Evolutionary conservation across 768 basidiomycete species (phyloP).

Genomic region (Gymnopilus junonius): DNA sequence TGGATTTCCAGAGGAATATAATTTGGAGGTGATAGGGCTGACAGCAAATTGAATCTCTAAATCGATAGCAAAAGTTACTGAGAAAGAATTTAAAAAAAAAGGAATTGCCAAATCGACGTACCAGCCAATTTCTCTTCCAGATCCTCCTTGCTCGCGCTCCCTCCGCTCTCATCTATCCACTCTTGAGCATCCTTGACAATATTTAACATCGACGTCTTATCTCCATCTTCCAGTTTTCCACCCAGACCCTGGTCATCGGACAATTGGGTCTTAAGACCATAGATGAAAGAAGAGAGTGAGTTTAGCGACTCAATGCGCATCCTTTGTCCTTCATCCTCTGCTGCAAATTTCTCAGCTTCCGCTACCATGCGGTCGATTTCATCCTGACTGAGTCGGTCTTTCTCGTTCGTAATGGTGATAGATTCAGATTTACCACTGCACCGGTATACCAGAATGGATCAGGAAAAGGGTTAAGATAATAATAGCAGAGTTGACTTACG

Average conservation of each 20-base stretch:
- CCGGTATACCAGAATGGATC: slow-evolving; percentile 2
- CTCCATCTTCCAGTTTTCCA: slow-evolving; percentile 80
- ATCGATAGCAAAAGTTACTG: neutral
- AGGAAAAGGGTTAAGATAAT: neutral
- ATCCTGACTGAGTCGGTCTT: slow-evolving; percentile 86
- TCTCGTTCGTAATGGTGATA: slow-evolving; percentile 96
- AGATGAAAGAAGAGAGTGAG: slow-evolving; percentile 80
- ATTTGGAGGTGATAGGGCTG: slow-evolving; percentile 85
- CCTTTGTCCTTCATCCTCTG: slow-evolving; percentile 78
- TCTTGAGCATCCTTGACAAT: slow-evolving; percentile 88
- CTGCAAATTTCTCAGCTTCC: slow-evolving; percentile 90
- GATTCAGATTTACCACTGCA: slow-evolving; percentile 82
- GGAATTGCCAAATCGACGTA: neutral
- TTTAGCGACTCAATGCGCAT: slow-evolving; percentile 89
- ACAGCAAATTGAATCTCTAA: slow-evolving; percentile 73
- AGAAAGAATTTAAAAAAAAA: neutral
- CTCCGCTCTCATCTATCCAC: slow-evolving; percentile 89
- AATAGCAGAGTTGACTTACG: slow-evolving; percentile 50
- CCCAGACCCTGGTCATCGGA: slow-evolving; percentile 89
- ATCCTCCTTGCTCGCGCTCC: slow-evolving; percentile 80
- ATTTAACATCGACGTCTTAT: slow-evolving; percentile 82
- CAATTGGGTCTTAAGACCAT: slow-evolving; percentile 86
- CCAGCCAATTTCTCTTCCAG: slow-evolving; percentile 85
- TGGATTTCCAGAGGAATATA: slow-evolving; percentile 55
- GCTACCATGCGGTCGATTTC: slow-evolving; percentile 96